Evolutionary conservation across 805 yeast species (phyloP), one percentile per base, ranked within the genome.

Genomic region (Saccharomyces paradoxus): DNA sequence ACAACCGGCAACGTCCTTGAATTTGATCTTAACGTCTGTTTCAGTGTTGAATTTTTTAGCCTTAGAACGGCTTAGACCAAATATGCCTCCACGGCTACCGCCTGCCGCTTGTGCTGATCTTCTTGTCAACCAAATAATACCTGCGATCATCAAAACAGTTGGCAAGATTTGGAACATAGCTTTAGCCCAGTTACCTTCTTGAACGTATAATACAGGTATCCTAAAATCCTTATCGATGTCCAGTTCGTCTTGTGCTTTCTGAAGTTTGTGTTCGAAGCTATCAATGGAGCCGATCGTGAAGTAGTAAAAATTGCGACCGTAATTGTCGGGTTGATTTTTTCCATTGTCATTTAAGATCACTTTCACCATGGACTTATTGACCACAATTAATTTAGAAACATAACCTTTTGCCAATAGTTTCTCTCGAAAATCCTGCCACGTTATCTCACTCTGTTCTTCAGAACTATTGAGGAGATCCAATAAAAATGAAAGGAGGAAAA

Each of bases 1-100:
- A 77, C 92, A 87, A 52, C 99, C 99, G 1, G 99, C 99, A 51
- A 94, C 99, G 70, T 95, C 98, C 63, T 84, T 81, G 67, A 94
- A 94, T 68, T 84, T 86, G 51, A 89, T 85, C 67, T 88, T 89
- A 57, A 94, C 87, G 58, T 89, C 96, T 1, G 91, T 85, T 61
- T 94, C 97, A 67, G 86, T 88, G 70, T 94, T 92, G 75, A 92
- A 92, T 58, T 84, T 78, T 69, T 89, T 88, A 4, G 98, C 98
- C 55, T 87, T 88, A 44, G 95, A 86, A 68, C 90, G 89, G 55
- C 97, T 96, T 65, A 91, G 87, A 3, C 96, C 96, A 52, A 90
- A 90, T 57, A 86, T 81, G 2, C 92, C 92, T 49, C 89, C 89
- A 63, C 82, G 80, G 2, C 77, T 76, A 49, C 82, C 79, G 50